Conservation (phyloP, 495 filamentous ascomycete genomes). For the Sordaria brevicollis region DNA sequence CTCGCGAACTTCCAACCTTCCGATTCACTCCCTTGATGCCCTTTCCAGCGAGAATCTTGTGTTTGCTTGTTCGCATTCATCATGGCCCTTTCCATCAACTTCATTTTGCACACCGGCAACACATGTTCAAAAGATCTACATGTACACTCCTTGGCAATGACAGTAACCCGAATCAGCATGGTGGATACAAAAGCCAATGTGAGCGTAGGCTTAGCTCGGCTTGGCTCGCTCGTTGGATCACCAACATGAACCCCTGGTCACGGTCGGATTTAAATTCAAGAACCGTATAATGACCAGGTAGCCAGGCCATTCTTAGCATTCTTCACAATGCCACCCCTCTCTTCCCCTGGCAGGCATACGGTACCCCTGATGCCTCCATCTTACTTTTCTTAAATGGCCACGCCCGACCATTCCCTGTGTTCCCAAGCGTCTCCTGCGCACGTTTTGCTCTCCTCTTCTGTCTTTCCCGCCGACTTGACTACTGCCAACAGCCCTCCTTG, state of each 20-base stretch:
- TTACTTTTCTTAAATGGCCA: background rate
- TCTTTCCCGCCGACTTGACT: background rate
- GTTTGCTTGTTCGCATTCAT: background rate
- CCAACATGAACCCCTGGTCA: background rate
- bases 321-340: background rate
- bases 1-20: background rate
- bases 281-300: background rate
- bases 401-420: background rate
- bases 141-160: background rate
- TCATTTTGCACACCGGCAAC: background rate
- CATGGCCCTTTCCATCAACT: background rate
- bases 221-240: background rate
- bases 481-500: background rate
- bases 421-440: background rate
- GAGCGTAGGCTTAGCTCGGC: background rate
- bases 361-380: background rate
- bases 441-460: background rate
- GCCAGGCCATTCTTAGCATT: too few species aligned
- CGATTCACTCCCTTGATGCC: background rate
- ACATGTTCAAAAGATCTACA: background rate
- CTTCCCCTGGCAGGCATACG: background rate
- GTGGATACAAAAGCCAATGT: background rate
- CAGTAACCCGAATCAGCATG: background rate
- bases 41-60: background rate
- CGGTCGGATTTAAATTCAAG: background rate